Base-by-base conservation (phyloP, 2,329 filamentous ascomycete species). In the Fusarium circinatum region DNA sequence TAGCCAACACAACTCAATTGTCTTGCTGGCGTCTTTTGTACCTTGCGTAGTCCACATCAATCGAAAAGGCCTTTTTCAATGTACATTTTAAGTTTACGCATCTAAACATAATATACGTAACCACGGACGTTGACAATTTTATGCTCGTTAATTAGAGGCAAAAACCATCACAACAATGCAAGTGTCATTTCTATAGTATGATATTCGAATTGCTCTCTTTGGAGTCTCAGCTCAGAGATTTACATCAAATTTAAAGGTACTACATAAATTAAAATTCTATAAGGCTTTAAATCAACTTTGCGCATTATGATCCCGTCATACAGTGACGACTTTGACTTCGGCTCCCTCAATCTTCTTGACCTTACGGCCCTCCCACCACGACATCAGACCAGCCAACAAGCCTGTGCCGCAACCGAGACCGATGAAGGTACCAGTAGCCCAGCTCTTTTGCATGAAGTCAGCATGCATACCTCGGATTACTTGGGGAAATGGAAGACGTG, bases 401-500 rank as follows among this genome's bases (percentile, higher is more conserved):
- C 56, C 56, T 14, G 56, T 59, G 5, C 56, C 56, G 12, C 56
- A 59, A 5, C 56, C 56, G 0, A 59, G 56, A 2, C 20, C 56
- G 26, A 59, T 59, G 22, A 59, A 59, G 8, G 56, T 59, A 17
- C 56, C 56, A 30, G 56, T 59, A 32, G 56, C 56, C 56, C 56
- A 59, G 24, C 56, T 38, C 56, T 59, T 20, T 34, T 14, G 5
- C 8, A 51, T 24, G 0, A 20, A 24, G 17, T 51, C n/a, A 51
- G 48, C 8, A 51, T 2, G 24, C 2, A 2, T 2, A 14, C 20
- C 6, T 38, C 6, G 3, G 11, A 28, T 6, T 14, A 26, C 8
- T n/a, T 9, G 10, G 20, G 20, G 24, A 11, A 4, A 8, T 32
- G 0, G 15, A 39, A 30, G 22, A 41, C 5, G 26, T 32, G 18